A percentile compares a stretch with the other conserved stretches of the same genome.
phyloP scores from a whole-genome alignment of 2,329 filamentous ascomycete species.

The Orbilia quercus region DNA sequence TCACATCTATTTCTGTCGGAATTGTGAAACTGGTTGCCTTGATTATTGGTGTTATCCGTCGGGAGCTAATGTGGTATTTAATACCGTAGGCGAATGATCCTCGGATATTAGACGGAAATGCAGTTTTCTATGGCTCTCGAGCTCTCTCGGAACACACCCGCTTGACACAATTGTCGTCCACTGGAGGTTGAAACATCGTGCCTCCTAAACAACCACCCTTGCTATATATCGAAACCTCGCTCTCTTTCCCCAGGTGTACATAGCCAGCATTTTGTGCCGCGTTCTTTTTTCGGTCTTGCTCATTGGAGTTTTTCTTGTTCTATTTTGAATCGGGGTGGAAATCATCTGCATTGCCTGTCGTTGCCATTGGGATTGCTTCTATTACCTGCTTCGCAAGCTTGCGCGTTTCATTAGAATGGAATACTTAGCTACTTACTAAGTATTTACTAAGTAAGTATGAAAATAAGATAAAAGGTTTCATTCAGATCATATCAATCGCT shows the following conservation, averaged over 20 bases:
- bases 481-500: neutral
- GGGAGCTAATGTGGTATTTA: neutral
- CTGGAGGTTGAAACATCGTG: too few species aligned
- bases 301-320: slow-evolving; percentile 14
- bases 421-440: neutral
- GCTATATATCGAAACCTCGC: neutral
- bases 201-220: too few species aligned
- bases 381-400: too few species aligned
- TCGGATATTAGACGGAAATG: slow-evolving; percentile 23
- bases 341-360: slow-evolving; percentile 6
- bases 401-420: slow-evolving; percentile 12
- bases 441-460: too few species aligned
- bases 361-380: slow-evolving; percentile 4
- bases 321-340: neutral
- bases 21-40: neutral
- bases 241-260: slow-evolving; percentile 16
- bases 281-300: neutral
- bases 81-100: slow-evolving; percentile 39
- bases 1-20: neutral
- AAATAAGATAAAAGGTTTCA: neutral
- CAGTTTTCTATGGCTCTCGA: neutral
- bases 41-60: neutral
- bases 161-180: too few species aligned
- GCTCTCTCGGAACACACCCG: neutral
- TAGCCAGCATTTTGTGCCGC: slow-evolving; percentile 8